phyloP scores from a whole-genome alignment of 192 early-diverging fungal genomes.

The Backusella westeae region DNA sequence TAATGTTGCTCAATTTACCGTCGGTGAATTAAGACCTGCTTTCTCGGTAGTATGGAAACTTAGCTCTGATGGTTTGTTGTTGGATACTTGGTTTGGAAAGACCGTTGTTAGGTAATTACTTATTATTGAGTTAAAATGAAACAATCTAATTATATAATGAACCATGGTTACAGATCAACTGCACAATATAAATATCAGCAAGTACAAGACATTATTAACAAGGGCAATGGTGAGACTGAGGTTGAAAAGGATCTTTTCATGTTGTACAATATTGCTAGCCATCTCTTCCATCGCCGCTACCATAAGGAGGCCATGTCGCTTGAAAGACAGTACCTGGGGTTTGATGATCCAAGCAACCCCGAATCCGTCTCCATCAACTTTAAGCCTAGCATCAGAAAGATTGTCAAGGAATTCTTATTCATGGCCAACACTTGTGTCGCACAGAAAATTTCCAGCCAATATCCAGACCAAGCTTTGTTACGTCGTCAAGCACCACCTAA shows the following conservation, averaged over 20 bases:
- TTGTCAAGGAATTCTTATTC: constrained; percentile 97
- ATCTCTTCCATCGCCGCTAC: constrained; percentile 71
- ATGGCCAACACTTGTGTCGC: constrained; percentile 95
- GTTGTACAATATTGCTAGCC: constrained; percentile 61
- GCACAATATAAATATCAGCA: constrained; percentile 81
- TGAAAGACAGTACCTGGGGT: constrained; percentile 83
- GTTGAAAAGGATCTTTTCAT: constrained; percentile 22
- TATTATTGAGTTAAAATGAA: constrained; percentile 31
- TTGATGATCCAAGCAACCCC: constrained; percentile 76
- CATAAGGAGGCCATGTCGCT: constrained; percentile 83
- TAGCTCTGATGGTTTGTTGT: constrained; percentile 75
- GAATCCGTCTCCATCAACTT: constrained; percentile 79
- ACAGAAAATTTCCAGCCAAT: constrained; percentile 80
- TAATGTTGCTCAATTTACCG: constrained; percentile 89
- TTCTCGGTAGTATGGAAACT: constrained; percentile 95
- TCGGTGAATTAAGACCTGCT: constrained; percentile 67
- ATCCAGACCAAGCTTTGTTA: constrained; percentile 92
- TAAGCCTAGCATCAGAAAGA: constrained; percentile 78
- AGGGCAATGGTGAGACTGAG: constrained; percentile 22
- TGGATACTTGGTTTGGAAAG: constrained; percentile 77
- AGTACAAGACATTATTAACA: constrained; percentile 24
- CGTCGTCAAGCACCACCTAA: constrained; percentile 78
- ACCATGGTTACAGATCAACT: constrained; percentile 49
- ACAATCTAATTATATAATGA: background rate
- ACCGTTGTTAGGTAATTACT: constrained; percentile 27